A percentile compares a stretch with the other conserved stretches of the same genome.
These are phyloP conservation scores for Trifolium repens DNA, from an alignment of 306 rosid genomes.

Conservation along the genomic window DNA sequence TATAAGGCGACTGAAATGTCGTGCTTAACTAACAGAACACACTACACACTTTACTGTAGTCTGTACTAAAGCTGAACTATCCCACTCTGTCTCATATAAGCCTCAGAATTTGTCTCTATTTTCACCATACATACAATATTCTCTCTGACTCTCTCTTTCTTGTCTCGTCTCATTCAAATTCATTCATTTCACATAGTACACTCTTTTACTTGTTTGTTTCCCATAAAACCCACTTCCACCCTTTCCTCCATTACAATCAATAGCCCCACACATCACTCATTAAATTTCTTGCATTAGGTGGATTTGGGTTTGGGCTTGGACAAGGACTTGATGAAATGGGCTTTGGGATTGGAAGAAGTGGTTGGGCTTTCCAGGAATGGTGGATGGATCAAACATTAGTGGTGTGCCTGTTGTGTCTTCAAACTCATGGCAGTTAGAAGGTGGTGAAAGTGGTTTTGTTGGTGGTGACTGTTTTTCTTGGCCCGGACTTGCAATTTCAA, in stretches of 20 bases:
- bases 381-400: slow-evolving; percentile 43
- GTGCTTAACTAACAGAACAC: slow-evolving; percentile 70
- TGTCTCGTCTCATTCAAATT: background rate
- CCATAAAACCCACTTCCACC: slow-evolving; percentile 38
- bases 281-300: slow-evolving; percentile 68
- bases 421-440: slow-evolving; percentile 78
- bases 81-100: slow-evolving; percentile 54
- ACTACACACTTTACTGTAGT: background rate
- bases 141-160: background rate
- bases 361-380: slow-evolving; percentile 69
- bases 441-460: slow-evolving; percentile 62
- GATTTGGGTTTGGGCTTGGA: slow-evolving; percentile 81
- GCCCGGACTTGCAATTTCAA: slow-evolving; percentile 90
- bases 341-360: slow-evolving; percentile 62
- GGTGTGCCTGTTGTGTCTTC: slow-evolving; percentile 40
- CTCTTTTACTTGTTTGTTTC: slow-evolving; percentile 33
- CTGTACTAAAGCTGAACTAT: slow-evolving; percentile 61
- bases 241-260: no score
- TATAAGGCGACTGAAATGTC: slow-evolving; percentile 68
- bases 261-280: background rate
- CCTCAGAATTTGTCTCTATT: slow-evolving; percentile 61
- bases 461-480: slow-evolving; percentile 80
- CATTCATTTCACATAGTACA: background rate
- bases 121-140: slow-evolving; percentile 38
- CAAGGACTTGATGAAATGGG: slow-evolving; percentile 73